Evolutionary conservation across 129 eudicot species (phyloP), one percentile per base, ranked within the genome.

Genomic region (Ambrosia trifida): DNA sequence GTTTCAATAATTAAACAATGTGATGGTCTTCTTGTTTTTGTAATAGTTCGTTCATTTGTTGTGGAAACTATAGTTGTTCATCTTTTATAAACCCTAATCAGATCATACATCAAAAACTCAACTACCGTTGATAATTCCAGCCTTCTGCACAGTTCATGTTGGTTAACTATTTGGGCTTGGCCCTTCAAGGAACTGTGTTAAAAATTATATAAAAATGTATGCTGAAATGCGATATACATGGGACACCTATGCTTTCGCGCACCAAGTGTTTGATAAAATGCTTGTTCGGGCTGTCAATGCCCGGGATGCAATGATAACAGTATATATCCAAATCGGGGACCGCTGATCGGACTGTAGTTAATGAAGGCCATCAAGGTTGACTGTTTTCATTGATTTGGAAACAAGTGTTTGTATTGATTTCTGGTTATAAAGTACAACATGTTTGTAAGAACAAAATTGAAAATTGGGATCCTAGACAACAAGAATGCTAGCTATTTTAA

Each of bases 401-500:
- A 69, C 66, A 77, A 69, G 49, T 69, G 6, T 41, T 41, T 51
- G 66, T 69, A 31, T 69, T 20, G 30, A 77, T 51, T 62, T 77
- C 59, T 40, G 72, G 62, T 33, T 32, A 61, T 46, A 50, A 53
- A 75, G 64, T 64, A 69, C 76, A 61, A 58, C 11, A 40, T 63
- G 14, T 44, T 44, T 54, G 4, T 10, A 30, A 5, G 2, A 33
- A 54, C 16, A 17, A 54, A 20, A 71, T 72, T 40, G 30, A 68
- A 45, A 49, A 62, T 64, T 76, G 31, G 46, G 74, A 47, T 28
- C 43, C 66, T 77, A 65, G 49, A 70, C 76, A 32, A 52, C 61
- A 78, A 75, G 57, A 78, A 70, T 78, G 72, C 58, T 75, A 77
- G 31, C 77, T 64, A 78, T 61, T 28, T 13, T 11, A 49, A 43